A percentile compares a stretch with the other conserved stretches of the same genome.
phyloP scores from a whole-genome alignment of 2,329 filamentous ascomycete species.

The Fusarium sp. region DNA sequence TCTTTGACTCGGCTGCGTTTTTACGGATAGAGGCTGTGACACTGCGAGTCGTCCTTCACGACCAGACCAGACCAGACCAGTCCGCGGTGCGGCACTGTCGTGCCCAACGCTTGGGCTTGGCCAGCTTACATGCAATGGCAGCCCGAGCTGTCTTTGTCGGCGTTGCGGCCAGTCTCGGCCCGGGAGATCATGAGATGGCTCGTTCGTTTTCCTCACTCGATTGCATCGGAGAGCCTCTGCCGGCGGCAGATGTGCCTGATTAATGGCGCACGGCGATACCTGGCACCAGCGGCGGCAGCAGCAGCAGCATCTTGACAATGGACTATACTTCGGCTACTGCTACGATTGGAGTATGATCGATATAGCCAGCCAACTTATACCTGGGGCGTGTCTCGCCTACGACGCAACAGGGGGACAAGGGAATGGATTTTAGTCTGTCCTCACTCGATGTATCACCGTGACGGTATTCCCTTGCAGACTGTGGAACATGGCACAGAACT shows the following conservation, averaged over 20 bases:
- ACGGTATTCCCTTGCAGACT: not conserved
- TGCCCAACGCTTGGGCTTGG: not conserved
- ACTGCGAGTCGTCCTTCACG: not conserved
- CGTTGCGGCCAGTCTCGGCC: conserved; percentile 1
- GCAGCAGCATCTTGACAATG: not conserved
- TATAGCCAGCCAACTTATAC: not conserved
- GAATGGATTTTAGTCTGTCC: not conserved
- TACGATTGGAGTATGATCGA: not conserved
- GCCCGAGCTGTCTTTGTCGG: conserved; percentile 14
- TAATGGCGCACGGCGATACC: not conserved
- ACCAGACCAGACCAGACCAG: not conserved
- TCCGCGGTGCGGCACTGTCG: not conserved
- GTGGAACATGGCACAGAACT: not conserved
- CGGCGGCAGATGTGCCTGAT: not conserved
- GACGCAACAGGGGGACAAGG: not conserved
- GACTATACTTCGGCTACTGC: not conserved
- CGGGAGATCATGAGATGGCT: not conserved
- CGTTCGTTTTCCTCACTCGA: not conserved
- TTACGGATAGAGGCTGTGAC: not conserved
- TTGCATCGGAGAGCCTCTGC: not conserved
- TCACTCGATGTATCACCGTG: not conserved
- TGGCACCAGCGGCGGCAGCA: not conserved
- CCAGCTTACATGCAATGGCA: conserved; percentile 6
- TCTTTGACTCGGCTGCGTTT: conserved; percentile 11
- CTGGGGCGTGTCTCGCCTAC: not conserved